Evolutionary conservation across 345 rosid species (phyloP).

Genomic region (Citrus trifoliata): DNA sequence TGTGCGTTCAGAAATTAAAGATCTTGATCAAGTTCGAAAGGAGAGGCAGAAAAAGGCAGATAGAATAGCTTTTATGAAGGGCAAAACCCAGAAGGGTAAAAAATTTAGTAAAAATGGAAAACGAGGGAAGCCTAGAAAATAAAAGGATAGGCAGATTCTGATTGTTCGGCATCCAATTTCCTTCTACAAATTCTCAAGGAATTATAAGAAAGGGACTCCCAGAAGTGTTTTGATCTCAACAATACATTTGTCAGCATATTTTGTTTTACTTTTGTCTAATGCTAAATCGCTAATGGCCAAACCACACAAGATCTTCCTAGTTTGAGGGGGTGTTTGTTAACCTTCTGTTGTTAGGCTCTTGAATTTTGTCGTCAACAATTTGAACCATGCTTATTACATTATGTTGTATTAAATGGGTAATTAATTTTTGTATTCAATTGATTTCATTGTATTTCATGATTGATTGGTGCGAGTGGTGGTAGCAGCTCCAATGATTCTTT

Average conservation of each 20-base stretch:
- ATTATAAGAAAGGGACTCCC: not conserved
- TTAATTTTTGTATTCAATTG: too few species aligned
- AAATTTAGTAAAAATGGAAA: conserved; percentile 32
- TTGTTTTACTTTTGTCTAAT: too few species aligned
- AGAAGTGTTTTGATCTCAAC: conserved; percentile 12
- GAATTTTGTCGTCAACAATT: not conserved
- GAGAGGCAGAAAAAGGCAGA: conserved; percentile 79
- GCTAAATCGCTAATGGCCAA: not conserved
- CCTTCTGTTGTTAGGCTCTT: not conserved
- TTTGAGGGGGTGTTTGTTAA: not conserved
- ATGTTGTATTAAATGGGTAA: not conserved
- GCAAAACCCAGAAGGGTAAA: conserved; percentile 50
- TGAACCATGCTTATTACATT: not conserved
- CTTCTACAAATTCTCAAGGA: not conserved
- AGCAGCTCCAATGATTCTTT: not conserved
- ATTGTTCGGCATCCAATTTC: not conserved
- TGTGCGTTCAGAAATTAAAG: conserved; percentile 79
- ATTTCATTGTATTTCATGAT: not conserved
- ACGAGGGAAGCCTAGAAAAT: conserved; percentile 36
- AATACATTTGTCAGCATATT: not conserved
- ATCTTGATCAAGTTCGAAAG: conserved; percentile 85
- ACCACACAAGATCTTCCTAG: not conserved
- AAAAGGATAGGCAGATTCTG: not conserved
- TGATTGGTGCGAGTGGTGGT: not conserved
- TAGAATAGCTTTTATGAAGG: conserved; percentile 52